Base-by-base conservation (phyloP, 768 basidiomycete species). In the Holtermanniella nyarrowii region DNA sequence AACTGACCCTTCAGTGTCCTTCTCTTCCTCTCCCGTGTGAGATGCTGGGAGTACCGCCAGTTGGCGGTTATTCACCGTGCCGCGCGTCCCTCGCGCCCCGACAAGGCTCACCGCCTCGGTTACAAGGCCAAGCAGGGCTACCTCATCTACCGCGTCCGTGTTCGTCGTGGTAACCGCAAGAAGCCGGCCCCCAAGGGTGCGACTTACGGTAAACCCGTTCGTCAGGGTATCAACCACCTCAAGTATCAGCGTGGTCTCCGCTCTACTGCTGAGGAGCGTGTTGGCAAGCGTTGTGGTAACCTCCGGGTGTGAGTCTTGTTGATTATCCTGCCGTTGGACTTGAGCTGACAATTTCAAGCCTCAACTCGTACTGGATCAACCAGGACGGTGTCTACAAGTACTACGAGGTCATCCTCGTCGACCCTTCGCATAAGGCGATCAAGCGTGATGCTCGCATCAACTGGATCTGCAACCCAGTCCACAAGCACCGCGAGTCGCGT, bases 101-200 rank as follows among this genome's bases (percentile, higher is more conserved):
- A 99, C 79, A 99, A 96, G 79, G 95, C 95, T 58, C 86, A 95
- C 72, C 84, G 91, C 60, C 78, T 99, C 57, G 95, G 95, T 45
- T 99, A 97, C 83, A 99, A 96, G 79, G 90, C 95, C 73, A 99
- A 99, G 81, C 95, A 99, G 76, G 95, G 95, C 66, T 99, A 89
- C 72, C 85, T 97, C 60, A 75, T 99, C 77, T 99, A 99, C 78
- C 88, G 95, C 67, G 78, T 99, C 65, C 87, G 95, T 61, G 93
- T 99, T 60, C 83, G 95, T 66, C 82, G 91, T 58, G 95, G 95
- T 72, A 96, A 96, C 81, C 83, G 95, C 77, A 99, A 99, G 79
- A 95, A 90, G 80, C 90, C 85, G 57, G 93, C 86, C 55, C 86
- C 86, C 66, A 99, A 99, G 80, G 95, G 93, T 89, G 93, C 93